A percentile compares a stretch with the other conserved stretches of the same genome.
Evolutionary conservation across 2,329 filamentous ascomycete genomes (phyloP).

Genomic region (Venturia nashicola): DNA sequence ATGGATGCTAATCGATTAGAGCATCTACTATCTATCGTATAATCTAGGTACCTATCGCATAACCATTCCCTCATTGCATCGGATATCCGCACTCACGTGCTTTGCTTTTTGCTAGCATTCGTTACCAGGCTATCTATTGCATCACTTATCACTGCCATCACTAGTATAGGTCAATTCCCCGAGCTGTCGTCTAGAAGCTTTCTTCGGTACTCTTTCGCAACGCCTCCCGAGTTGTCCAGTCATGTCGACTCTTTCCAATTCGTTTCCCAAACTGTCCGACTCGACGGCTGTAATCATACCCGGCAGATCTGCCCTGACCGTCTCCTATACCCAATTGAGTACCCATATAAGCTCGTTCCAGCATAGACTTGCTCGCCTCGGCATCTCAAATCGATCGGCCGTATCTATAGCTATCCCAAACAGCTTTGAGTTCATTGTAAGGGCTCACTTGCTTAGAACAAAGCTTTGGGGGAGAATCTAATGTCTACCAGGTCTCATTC

Average conservation of each 20-base stretch:
- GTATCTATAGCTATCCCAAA: slow-evolving; percentile 78
- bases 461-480: background rate
- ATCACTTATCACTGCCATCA: background rate
- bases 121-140: background rate
- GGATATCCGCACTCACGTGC: background rate
- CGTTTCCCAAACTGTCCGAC: slow-evolving; percentile 39
- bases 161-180: background rate
- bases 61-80: background rate
- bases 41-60: too few species aligned
- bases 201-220: background rate
- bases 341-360: slow-evolving; percentile 60
- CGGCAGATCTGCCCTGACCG: slow-evolving; percentile 44
- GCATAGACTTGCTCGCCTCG: slow-evolving; percentile 62
- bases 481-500: slow-evolving; percentile 38
- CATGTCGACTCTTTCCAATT: slow-evolving; percentile 46
- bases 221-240: background rate
- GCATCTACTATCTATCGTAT: too few species aligned
- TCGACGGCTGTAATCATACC: slow-evolving; percentile 63
- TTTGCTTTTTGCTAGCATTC: background rate
- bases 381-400: slow-evolving; percentile 54
- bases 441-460: background rate
- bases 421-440: slow-evolving; percentile 78
- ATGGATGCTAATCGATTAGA: too few species aligned
- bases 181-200: background rate
- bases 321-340: slow-evolving; percentile 57